Base-by-base conservation (phyloP, 345 rosid genomes). In the Iberis pinnata region DNA sequence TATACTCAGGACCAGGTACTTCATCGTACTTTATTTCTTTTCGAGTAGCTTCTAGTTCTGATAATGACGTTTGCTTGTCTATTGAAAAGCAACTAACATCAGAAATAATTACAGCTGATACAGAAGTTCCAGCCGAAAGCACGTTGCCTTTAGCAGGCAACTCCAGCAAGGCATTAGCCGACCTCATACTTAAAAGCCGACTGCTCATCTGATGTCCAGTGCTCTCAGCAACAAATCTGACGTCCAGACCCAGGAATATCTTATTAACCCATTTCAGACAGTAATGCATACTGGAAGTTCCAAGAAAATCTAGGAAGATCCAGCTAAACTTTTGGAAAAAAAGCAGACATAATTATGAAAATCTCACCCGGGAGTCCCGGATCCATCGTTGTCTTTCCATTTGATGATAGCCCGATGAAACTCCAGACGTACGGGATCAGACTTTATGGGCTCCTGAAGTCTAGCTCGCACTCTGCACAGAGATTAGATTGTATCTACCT, bases 161-260 rank as follows among this genome's bases (percentile, higher is more conserved):
- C 80, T 80, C 89, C 71, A 92, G 61, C 72, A 92, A 69, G 53
- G 82, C 98, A 79, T 88, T 92, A 42, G 93, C 93, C 10, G 81
- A 81, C 71, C 79, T 92, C 95, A 88, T 85, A 76, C 84, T 84
- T 73, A 88, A 70, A 58, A 92, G 96, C 60, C 90, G 75, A 72
- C 96, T 84, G 71, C 96, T 88, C 77, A 72, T 73, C 71, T 88
- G 96, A 63, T 74, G 82, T 35, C 98, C 93, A 36, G 96, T 88
- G 78, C 96, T 88, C 77, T 78, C 89, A 44, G 93, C 93, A 75
- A 88, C 75, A 77, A 85, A 85, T 67, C 98, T 92, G 74, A 72
- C 60, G 55, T 37, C 50, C 59, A 57, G 51, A 54, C 32, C 49
- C 58, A 56, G 51, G 49, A 14, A 59, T 16, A 55, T 47, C 29